Percentiles rank a stretch among this genome's conserved stretches.
Evolutionary conservation across 768 basidiomycete species (phyloP).

Genomic region (Russula virescens): DNA sequence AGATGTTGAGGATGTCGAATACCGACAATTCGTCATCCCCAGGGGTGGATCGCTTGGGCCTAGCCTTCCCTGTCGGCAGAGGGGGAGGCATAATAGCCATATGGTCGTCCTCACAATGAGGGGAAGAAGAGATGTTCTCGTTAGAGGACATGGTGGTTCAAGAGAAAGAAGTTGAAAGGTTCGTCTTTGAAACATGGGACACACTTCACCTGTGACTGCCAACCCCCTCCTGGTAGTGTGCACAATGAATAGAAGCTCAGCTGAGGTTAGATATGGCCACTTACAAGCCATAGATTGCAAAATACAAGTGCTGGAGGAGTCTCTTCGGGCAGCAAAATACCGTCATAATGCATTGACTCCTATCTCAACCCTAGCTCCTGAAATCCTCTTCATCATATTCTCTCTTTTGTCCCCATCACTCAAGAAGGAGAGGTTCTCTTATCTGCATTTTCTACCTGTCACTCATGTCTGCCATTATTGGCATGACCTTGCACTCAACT

Average conservation of each 20-base stretch:
- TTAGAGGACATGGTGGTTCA: too few relatives aligned
- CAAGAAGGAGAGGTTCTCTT: background rate
- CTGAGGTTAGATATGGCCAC: background rate
- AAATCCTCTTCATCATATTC: conserved; percentile 5
- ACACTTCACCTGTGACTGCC: too few relatives aligned
- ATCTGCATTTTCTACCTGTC: background rate
- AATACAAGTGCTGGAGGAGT: background rate
- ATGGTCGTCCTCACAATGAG: too few relatives aligned
- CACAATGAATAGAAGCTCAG: background rate
- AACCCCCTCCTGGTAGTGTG: too few relatives aligned
- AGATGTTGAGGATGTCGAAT: too few relatives aligned
- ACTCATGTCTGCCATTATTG: conserved; percentile 16
- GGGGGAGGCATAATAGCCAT: too few relatives aligned
- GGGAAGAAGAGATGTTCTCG: too few relatives aligned
- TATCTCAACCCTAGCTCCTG: conserved; percentile 5
- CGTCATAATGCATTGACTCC: conserved; percentile 11
- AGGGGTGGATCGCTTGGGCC: too few relatives aligned
- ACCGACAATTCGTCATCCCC: too few relatives aligned
- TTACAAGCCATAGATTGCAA: conserved; percentile 5
- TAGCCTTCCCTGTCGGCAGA: too few relatives aligned
- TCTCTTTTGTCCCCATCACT: background rate
- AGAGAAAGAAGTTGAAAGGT: too few relatives aligned
- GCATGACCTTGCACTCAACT: conserved; percentile 12
- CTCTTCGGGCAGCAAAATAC: background rate
- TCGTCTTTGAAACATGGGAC: too few relatives aligned